Base-by-base conservation (phyloP, 225 moss, liverwort and hornwort genomes). In the Pleurozium schreberi region DNA sequence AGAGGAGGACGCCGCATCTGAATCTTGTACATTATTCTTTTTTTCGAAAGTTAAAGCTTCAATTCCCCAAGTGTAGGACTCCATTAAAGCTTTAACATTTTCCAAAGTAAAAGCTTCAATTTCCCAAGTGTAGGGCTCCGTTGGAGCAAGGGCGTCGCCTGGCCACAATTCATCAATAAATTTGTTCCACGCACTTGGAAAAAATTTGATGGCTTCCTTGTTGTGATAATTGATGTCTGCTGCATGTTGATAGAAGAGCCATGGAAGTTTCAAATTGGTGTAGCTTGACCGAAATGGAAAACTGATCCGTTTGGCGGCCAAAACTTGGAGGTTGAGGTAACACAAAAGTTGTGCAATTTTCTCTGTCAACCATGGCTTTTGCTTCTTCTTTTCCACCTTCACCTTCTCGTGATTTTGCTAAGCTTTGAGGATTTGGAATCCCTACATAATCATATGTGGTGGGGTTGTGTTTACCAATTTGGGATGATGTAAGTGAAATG, bases 121-220 rank as follows among this genome's bases (percentile, higher is more conserved):
- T 40, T 40, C 4, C 14, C 12, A 21, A 42, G 8, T 25, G 2
- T 0, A 0, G 3, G 42, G 25, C 23, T 4, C 14, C 1, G 8
- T 25, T 69, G 40, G 40, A 69, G 25, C 25, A 40, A 40, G 40
- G 23, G 8, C 14, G 14, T 2, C 42, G 8, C 42, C 8, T 1
- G 8, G 8, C 69, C 69, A 69, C 14, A 42, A 25, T 5, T 69
- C 42, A 13, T 40, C 3, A 14, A 69, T 42, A 8, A 69, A 69
- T 40, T 22, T 13, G 23, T 23, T 69, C 42, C 14, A 42, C 8
- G 4, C 25, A 25, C 5, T 42, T 42, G 69, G 40, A 4, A n/a
- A 68, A 13, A 68, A 68, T 13, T 12, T 13, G 13, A 40, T 68
- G 23, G 68, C 4, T n/a, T 42, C 23, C 25, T 25, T 42, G 5